Base-by-base conservation (phyloP, 2,329 filamentous ascomycete genomes). In the Aaosphaeria arxii region DNA sequence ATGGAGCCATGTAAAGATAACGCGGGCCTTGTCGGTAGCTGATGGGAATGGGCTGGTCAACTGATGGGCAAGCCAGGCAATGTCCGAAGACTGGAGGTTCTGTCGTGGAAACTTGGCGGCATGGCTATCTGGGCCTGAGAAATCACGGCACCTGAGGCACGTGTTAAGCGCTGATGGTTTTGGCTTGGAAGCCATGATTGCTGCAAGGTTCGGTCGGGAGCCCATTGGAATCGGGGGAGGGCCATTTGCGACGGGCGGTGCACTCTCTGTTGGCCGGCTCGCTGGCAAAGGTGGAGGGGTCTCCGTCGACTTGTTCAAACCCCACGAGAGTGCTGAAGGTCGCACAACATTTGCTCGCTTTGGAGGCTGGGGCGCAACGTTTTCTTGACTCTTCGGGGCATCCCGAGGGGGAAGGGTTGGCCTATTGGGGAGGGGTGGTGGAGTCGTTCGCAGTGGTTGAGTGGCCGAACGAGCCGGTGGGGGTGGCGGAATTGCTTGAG, bases 1-100 rank as follows among this genome's bases (percentile, higher is more conserved):
- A 71, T 97, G 92, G 38, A 91, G 84, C 94, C 94, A 99, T 1
- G 88, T 89, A 66, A 97, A 97, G 50, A 99, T 89, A 2, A 85
- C 90, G 30, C 94, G 82, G 2, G 94, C 92, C 73, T 96, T 96
- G 70, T 97, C 92, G 0, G 92, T 96, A 1, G 77, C 74, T 1
- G 89, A 96, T 1, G 83, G 72, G 63, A 97, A 96, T 0, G 88
- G 87, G 4, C 79, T 77, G 48, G 90, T 95, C 17, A 97, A 80
- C 44, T 88, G 82, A 44, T 82, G 80, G 0, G 91, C 91, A 28
- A 99, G 78, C 74, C 88, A 88, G 17, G 80, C 82, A 4, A 94
- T 75, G 56, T 83, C 78, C 4, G 74, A 71, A 0, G 87, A 84
- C 40, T 89, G 89, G 13, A 96, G 79, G 1, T 83, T 81, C 40